Evolutionary conservation across 225 moss, liverwort and hornwort species (phyloP), one percentile per base, ranked within the genome.

Genomic region (Polytrichum formosum): DNA sequence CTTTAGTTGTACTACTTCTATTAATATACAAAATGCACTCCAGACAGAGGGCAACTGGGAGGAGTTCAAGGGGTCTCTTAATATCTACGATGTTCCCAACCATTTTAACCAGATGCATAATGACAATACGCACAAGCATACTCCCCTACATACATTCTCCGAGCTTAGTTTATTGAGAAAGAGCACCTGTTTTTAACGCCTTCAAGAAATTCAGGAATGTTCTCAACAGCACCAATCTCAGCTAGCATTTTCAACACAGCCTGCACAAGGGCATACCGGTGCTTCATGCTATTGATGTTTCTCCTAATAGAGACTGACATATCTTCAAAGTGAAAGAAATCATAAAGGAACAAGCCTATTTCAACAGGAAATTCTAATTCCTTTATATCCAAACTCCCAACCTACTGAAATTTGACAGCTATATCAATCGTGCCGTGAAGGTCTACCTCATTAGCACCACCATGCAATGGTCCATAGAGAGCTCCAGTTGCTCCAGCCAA

Each of bases 401-500:
- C 46, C 46, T 46, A 46, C 46, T 46, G 13, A 46, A 46, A 16
- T 46, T 31, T 46, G 46, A 46, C 46, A 13, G 3, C 37, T 37
- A 46, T 4, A 46, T 46, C 46, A 46, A 13, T 46, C 13, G 46
- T 46, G 13, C 46, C 13, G 46, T 46, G 21, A 61, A 37, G 62
- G 7, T 65, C 54, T 73, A 90, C 92, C 89, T 93, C 93, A 74
- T 93, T 93, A 61, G 93, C 93, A 67, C 93, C 93, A 73, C 93
- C 93, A 72, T 93, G 93, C 76, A 91, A 69, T 54, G 93, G 93
- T 67, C 93, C 93, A 80, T 93, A 93, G 30, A 93, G 89, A 23
- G 93, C 93, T 72, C 93, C 93, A 46, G 91, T 91, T 33, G 91
- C 91, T 80, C 93, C 93, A 53, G 93, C 93, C 67, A 93, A 77